Evolutionary conservation across 2,329 filamentous ascomycete species (phyloP).

Genomic region (Aureobasidium sp.): DNA sequence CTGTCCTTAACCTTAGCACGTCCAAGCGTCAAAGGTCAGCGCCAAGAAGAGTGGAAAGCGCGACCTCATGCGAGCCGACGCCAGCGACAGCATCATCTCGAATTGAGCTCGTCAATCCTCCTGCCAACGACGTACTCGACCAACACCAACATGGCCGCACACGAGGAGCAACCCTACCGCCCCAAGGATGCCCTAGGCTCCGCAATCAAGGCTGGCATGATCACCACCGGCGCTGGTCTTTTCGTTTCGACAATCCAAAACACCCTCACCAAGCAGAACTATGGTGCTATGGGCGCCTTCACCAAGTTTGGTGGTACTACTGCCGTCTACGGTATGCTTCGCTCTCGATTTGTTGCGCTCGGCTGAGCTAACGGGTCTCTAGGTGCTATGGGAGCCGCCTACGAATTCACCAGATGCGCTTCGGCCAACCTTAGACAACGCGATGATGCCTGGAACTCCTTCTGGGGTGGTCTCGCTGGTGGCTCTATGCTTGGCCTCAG

Average conservation of each 20-base stretch:
- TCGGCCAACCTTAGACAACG: conserved; percentile 79
- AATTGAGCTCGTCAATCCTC: not conserved
- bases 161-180: conserved; percentile 49
- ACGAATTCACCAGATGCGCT: conserved; percentile 68
- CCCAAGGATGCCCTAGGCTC: conserved; percentile 67
- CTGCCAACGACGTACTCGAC: conserved; percentile 3
- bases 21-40: not conserved
- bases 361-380: conserved; percentile 17
- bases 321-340: conserved; percentile 54
- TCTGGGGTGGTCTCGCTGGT: conserved; percentile 67
- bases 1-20: not conserved
- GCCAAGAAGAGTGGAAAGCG: conserved; percentile 1
- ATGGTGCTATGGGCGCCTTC: conserved; percentile 74
- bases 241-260: conserved; percentile 76
- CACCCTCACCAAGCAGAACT: conserved; percentile 73
- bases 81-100: not conserved
- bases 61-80: conserved; percentile 5
- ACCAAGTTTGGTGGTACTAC: conserved; percentile 71
- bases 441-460: conserved; percentile 70
- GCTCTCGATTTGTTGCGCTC: not conserved
- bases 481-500: conserved; percentile 66
- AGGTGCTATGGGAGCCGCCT: conserved; percentile 69
- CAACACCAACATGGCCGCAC: conserved; percentile 9
- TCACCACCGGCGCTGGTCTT: conserved; percentile 62
- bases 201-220: conserved; percentile 56